Evolutionary conservation across 2,329 filamentous ascomycete genomes (phyloP).

Genomic region (Aspergillus amoenus): DNA sequence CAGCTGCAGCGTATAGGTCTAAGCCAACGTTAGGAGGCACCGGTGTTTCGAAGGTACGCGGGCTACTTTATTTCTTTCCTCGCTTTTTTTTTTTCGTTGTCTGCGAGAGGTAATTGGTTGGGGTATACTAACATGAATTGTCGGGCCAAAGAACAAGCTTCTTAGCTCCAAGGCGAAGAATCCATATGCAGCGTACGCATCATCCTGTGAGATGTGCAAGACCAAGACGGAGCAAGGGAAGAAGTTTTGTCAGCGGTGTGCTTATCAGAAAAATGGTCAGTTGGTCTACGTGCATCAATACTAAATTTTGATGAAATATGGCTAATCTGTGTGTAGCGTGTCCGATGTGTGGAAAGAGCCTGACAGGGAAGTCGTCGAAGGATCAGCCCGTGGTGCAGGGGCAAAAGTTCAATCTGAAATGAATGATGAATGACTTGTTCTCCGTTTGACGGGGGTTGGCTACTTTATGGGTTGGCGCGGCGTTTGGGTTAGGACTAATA

Average conservation of each 20-base stretch:
- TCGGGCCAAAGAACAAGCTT: slow-evolving; percentile 56
- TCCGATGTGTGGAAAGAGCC: slow-evolving; percentile 61
- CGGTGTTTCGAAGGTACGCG: slow-evolving; percentile 58
- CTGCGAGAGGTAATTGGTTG: no score
- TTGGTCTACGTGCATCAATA: no score
- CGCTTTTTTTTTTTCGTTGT: no score
- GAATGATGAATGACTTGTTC: slow-evolving; percentile 21
- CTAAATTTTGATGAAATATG: background rate
- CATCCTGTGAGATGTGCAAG: slow-evolving; percentile 62
- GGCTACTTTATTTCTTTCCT: no score
- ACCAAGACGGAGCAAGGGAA: slow-evolving; percentile 63
- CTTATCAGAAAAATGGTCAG: slow-evolving; percentile 62
- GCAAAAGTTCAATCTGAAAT: slow-evolving; percentile 65
- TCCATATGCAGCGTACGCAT: slow-evolving; percentile 64
- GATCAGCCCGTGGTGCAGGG: slow-evolving; percentile 57
- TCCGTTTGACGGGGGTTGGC: background rate
- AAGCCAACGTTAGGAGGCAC: slow-evolving; percentile 55
- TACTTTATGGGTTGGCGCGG: slow-evolving; percentile 11
- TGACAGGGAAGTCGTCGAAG: slow-evolving; percentile 46
- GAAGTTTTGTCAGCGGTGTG: slow-evolving; percentile 62
- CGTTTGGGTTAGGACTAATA: slow-evolving; percentile 8
- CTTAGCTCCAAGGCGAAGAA: slow-evolving; percentile 65
- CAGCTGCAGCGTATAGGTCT: slow-evolving; percentile 23
- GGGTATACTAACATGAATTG: background rate
- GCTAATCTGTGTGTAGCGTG: slow-evolving; percentile 48